phyloP scores from a whole-genome alignment of 805 yeast species.

The Groenewaldozyma salmanticensis region DNA sequence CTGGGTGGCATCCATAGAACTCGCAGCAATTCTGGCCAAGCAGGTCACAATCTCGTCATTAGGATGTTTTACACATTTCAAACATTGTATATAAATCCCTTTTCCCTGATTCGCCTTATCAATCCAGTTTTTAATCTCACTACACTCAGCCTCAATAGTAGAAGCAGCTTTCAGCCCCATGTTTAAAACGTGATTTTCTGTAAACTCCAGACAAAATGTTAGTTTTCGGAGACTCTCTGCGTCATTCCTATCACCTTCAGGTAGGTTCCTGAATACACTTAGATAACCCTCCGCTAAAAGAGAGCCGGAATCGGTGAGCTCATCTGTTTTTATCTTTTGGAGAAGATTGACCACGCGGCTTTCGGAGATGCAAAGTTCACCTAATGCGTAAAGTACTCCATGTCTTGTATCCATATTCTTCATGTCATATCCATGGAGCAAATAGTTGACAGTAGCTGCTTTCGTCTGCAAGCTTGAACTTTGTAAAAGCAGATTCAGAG shows the following conservation, averaged over 20 bases:
- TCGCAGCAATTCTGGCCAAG: neutral
- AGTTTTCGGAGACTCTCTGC: neutral
- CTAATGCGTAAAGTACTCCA: slow-evolving; percentile 19
- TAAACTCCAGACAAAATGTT: slow-evolving; percentile 3
- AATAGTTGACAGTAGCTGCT: neutral
- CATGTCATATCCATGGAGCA: neutral
- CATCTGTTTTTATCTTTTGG: slow-evolving; percentile 6
- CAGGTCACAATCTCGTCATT: neutral
- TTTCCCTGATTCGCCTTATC: neutral
- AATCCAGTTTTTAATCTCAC: slow-evolving; percentile 1
- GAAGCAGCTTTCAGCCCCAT: neutral
- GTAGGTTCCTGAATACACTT: slow-evolving; percentile 14
- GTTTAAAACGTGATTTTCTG: neutral
- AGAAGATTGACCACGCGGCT: slow-evolving; percentile 1
- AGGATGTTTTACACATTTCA: neutral
- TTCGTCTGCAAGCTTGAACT: slow-evolving; percentile 1
- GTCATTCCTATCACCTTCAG: neutral
- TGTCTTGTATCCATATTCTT: slow-evolving; percentile 15
- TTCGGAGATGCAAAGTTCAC: slow-evolving; percentile 11
- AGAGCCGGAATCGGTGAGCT: slow-evolving; percentile 9
- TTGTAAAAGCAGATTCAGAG: no score
- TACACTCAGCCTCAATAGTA: neutral
- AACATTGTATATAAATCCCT: slow-evolving; percentile 1
- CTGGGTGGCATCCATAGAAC: neutral
- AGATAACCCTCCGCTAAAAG: slow-evolving; percentile 32